Base-by-base conservation (phyloP, 1,284 basidiomycete species). In the Stereum hirsutum region DNA sequence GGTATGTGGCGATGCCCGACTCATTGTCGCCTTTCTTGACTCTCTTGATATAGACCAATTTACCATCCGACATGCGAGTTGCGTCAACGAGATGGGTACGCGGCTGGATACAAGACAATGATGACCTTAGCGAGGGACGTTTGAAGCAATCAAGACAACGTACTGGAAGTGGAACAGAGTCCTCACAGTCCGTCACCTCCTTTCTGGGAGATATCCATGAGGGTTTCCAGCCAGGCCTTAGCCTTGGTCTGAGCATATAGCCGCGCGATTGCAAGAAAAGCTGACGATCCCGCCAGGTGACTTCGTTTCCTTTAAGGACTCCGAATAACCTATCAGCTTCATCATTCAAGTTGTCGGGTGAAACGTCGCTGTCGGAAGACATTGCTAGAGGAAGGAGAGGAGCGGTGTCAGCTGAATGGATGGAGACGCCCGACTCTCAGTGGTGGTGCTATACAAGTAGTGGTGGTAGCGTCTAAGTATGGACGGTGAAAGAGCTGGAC, bases 1-100 rank as follows among this genome's bases (percentile, higher is more conserved):
- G 44, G 19, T 43, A 51, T 6, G 15, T 27, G 2, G 50, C 48
- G 3, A 62, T 57, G 1, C 23, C 19, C 2, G 52, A 38, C 41
- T 63, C 58, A 5, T 41, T 4, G 6, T 53, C 47, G 1, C 30
- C 31, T 1, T 46, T 52, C 2, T 5, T 1, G 0, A 58, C 49
- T 28, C 41, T 19, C 41, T 61, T 63, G 32, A 62, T 50, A 6
- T 53, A 54, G 0, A 64, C 57, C 2, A 53, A 39, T 8, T 33
- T 39, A 2, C 46, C 52, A 19, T 62, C 58, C 0, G 47, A 42
- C 8, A 55, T 48, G 1, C 57, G 49, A 0, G 45, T 56, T 0
- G 60, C 61, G 41, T 63, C 60, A 8, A 64, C 54, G 0, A 59
- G 41, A 28, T 50, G 23, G 12, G 28, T 37, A 10, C 38, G 35